Percentiles rank a stretch among this genome's conserved stretches.
Evolutionary conservation across 2,329 filamentous ascomycete species (phyloP).

Genomic region (Neopestalotiopsis clavispora): DNA sequence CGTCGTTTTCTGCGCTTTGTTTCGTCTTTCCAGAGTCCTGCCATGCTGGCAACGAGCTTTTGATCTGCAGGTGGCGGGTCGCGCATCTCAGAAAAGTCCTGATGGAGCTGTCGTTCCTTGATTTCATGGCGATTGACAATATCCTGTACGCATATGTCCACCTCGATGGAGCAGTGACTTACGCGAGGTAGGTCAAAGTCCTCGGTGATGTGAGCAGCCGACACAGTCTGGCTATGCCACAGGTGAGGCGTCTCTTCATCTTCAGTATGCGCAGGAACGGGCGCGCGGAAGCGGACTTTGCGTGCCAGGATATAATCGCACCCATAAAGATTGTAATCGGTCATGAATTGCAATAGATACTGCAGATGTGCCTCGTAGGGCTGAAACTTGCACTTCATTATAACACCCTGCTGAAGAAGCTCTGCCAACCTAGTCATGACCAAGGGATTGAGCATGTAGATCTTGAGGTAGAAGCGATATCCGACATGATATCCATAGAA

Average conservation of each 20-base stretch:
- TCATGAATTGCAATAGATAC: slow-evolving; percentile 96
- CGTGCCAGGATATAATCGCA: slow-evolving; percentile 82
- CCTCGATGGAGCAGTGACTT: slow-evolving; percentile 88
- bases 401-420: slow-evolving; percentile 83
- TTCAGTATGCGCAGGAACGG: slow-evolving; percentile 73
- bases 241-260: slow-evolving; percentile 65
- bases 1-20: slow-evolving; percentile 76
- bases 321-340: slow-evolving; percentile 95
- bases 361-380: slow-evolving; percentile 94
- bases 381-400: slow-evolving; percentile 84
- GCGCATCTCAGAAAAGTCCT: slow-evolving; percentile 80
- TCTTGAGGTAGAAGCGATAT: slow-evolving; percentile 88
- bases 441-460: slow-evolving; percentile 88
- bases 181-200: slow-evolving; percentile 71
- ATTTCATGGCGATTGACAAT: slow-evolving; percentile 84
- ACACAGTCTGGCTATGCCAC: slow-evolving; percentile 82
- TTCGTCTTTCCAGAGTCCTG: slow-evolving; percentile 90
- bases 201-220: slow-evolving; percentile 61
- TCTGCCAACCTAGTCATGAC: slow-evolving; percentile 89
- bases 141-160: slow-evolving; percentile 87
- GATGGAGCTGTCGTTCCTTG: slow-evolving; percentile 78
- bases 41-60: slow-evolving; percentile 93
- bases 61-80: slow-evolving; percentile 68
- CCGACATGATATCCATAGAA: slow-evolving; percentile 97
- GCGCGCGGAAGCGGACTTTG: slow-evolving; percentile 74